These are phyloP conservation scores for Trichoderma atroviride DNA, from an alignment of 2,329 filamentous ascomycete species.

Conservation along the genomic window DNA sequence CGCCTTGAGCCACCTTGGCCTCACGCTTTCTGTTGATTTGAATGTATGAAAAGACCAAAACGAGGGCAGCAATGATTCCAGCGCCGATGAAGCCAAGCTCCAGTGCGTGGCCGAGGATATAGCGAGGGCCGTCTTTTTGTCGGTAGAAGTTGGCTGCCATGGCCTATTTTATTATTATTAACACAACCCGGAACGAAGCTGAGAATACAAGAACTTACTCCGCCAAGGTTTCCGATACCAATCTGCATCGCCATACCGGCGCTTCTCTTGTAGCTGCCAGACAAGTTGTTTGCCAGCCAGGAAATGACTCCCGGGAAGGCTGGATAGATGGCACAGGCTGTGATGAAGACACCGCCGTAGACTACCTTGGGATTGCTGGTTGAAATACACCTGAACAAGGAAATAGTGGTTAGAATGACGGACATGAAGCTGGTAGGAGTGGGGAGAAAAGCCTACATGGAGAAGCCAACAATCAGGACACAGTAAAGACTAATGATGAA, in stretches of 20 bases:
- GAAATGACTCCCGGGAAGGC: slow-evolving; percentile 76
- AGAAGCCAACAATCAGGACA: slow-evolving; percentile 59
- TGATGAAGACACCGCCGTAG: slow-evolving; percentile 78
- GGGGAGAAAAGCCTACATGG: slow-evolving; percentile 45
- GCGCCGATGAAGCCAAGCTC: slow-evolving; percentile 53
- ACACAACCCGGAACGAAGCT: background rate
- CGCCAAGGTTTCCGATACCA: slow-evolving; percentile 60
- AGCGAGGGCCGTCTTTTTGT: slow-evolving; percentile 50
- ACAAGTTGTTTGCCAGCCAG: slow-evolving; percentile 79
- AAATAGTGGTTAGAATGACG: background rate
- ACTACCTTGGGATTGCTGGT: slow-evolving; percentile 60
- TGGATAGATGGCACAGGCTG: slow-evolving; percentile 77
- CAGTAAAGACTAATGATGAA: slow-evolving; percentile 58
- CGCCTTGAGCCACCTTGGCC: background rate
- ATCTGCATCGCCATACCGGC: slow-evolving; percentile 68
- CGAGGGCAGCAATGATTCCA: slow-evolving; percentile 49
- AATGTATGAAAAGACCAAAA: slow-evolving; percentile 44
- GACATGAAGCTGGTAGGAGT: background rate
- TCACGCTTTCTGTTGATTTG: slow-evolving; percentile 3
- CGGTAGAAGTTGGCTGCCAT: slow-evolving; percentile 76
- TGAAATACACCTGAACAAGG: slow-evolving; percentile 56
- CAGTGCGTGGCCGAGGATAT: slow-evolving; percentile 53
- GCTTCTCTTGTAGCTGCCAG: slow-evolving; percentile 65
- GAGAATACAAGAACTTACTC: slow-evolving; percentile 39
- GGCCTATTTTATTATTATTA: slow-evolving; percentile 44